These are phyloP conservation scores for Astrocystis sublimbata DNA, from an alignment of 495 filamentous ascomycete species.

Conservation along the genomic window DNA sequence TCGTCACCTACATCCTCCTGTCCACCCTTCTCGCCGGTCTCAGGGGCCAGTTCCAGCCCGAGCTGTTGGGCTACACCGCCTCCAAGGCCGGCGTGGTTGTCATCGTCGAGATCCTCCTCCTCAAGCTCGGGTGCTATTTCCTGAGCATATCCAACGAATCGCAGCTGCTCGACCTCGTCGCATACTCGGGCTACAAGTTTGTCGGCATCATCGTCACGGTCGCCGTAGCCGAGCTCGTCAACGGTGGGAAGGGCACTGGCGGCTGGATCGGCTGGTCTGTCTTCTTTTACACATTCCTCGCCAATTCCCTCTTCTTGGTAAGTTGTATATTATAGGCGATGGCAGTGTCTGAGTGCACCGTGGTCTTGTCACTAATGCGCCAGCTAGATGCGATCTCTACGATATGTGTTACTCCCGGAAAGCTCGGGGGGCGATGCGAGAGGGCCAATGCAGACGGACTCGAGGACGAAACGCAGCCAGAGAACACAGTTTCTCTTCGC, in stretches of 20 bases:
- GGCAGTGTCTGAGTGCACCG: not conserved
- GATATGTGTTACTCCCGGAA: constrained; percentile 94
- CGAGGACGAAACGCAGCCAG: constrained; percentile 79
- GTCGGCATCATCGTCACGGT: constrained; percentile 92
- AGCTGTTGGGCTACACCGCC: constrained; percentile 85
- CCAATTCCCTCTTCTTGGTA: constrained; percentile 96
- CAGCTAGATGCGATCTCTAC: constrained; percentile 81
- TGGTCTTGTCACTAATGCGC: not conserved
- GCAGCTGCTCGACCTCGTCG: constrained; percentile 88
- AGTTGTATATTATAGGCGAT: constrained; percentile 24
- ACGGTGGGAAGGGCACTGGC: constrained; percentile 73
- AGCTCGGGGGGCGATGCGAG: constrained; percentile 61
- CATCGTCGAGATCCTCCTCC: constrained; percentile 77
- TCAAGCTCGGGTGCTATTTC: constrained; percentile 93
- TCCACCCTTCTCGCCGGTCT: constrained; percentile 87
- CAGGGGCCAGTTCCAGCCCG: constrained; percentile 89
- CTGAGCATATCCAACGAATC: constrained; percentile 83
- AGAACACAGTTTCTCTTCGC: constrained; percentile 94
- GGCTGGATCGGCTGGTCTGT: constrained; percentile 86
- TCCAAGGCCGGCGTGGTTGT: constrained; percentile 80
- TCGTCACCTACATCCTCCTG: constrained; percentile 96
- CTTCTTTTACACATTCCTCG: constrained; percentile 86
- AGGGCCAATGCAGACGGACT: constrained; percentile 69
- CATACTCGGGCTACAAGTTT: constrained; percentile 98
- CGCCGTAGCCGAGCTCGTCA: constrained; percentile 72